Base-by-base conservation (phyloP, 179 eudicot genomes). In the Drosera spatulata region DNA sequence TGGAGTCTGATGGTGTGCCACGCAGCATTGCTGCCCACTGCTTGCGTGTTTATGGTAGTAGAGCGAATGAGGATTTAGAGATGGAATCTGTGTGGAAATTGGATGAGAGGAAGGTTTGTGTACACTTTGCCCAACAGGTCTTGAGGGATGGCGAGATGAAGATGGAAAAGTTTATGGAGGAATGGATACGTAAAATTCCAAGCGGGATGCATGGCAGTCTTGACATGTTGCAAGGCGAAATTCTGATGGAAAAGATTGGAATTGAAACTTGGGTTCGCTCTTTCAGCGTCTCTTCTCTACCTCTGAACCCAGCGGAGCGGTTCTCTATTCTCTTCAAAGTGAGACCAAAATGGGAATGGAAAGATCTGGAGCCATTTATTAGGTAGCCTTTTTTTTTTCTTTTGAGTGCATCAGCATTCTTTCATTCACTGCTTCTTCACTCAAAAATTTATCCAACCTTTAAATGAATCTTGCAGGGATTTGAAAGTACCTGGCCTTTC, bases 261-360 rank as follows among this genome's bases (percentile, higher is more conserved):
- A 71, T 85, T 48, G 95, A 86, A 68, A 69, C 70, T 12, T 78
- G 86, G 97, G 72, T 93, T 53, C 83, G 73, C 53, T 64, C 76
- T 10, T 93, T 86, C 52, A 89, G 95, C 48, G 80, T 82, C 60
- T 79, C 88, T 56, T 86, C 93, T 65, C 77, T 93, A 50, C 97
- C 99, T 4, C 79, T 80, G 7, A 57, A 72, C 49, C 97, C 97
- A 39, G 83, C 84, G 7, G 86, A 84, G 73, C 87, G 99, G 2
- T 93, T 93, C 65, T 52, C 86, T 4, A 61, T 68, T 50, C 99
- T 89, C 40, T 93, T 86, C 50, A 71, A 56, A 56, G 93, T 86
- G 77, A 76, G 86, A 61, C 64, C 79, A 6, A 93, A 79, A 73
- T 93, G 99, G 95, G 96, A 89, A 65, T 86, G 83, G 95, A 93